A percentile compares a stretch with the other conserved stretches of the same genome.
Evolutionary conservation across 2,329 filamentous ascomycete species (phyloP).

Genomic region (Colletotrichum liriopes): DNA sequence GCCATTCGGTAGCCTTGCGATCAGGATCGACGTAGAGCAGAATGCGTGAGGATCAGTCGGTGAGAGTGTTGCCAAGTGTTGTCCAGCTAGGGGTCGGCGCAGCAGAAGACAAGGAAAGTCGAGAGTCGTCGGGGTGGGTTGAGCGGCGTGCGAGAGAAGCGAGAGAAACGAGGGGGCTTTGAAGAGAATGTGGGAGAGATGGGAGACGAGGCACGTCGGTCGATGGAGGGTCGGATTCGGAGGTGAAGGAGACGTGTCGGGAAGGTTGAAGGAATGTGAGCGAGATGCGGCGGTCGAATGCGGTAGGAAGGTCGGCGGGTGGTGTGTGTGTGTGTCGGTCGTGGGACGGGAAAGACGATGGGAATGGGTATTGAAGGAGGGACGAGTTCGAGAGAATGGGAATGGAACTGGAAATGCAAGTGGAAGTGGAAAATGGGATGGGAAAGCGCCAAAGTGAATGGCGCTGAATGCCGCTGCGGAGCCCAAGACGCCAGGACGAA

Average conservation of each 20-base stretch:
- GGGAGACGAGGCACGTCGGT: conserved; percentile 6
- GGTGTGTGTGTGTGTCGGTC: not conserved
- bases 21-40: not conserved
- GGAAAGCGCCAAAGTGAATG: conserved; percentile 23
- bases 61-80: not conserved
- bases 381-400: not conserved
- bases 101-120: not conserved
- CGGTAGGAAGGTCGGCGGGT: not conserved
- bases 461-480: conserved; percentile 16
- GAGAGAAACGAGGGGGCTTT: conserved; percentile 12
- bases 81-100: not conserved
- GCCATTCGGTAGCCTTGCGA: conserved; percentile 44
- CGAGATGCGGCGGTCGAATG: conserved; percentile 14
- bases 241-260: conserved; percentile 8
- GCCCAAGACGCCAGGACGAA: conserved; percentile 9
- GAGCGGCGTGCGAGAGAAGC: not conserved
- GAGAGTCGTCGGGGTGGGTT: not conserved
- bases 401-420: not conserved
- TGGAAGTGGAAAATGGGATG: conserved; percentile 18
- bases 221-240: conserved; percentile 9
- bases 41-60: not conserved
- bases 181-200: not conserved
- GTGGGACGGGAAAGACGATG: not conserved
- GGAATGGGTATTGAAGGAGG: conserved; percentile 16
- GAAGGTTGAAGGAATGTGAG: conserved; percentile 11